Evolutionary conservation across 805 yeast species (phyloP).

Genomic region (Lipomyces starkeyi): DNA sequence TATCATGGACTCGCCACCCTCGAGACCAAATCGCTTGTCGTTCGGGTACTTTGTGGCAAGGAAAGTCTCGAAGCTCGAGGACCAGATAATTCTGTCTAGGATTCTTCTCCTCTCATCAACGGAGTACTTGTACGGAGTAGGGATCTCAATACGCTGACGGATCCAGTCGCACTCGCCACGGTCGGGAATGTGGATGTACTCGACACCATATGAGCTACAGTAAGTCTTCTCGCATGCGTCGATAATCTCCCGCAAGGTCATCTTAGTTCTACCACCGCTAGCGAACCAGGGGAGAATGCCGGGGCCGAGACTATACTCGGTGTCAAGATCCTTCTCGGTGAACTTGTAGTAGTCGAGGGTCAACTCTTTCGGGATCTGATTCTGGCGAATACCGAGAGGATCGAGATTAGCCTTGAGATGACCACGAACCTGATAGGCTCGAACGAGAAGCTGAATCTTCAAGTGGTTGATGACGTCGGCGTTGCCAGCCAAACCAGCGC

Average conservation of each 20-base stretch:
- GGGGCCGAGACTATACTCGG: constrained; percentile 89
- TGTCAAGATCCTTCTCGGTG: constrained; percentile 81
- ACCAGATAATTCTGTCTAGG: constrained; percentile 95
- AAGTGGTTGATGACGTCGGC: constrained; percentile 83
- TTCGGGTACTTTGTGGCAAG: constrained; percentile 95
- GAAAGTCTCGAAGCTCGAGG: constrained; percentile 91
- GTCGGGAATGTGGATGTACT: constrained; percentile 95
- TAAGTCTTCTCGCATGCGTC: constrained; percentile 79
- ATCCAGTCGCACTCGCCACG: constrained; percentile 98
- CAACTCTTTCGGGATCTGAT: constrained; percentile 83
- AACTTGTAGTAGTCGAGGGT: constrained; percentile 92
- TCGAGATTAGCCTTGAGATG: constrained; percentile 94
- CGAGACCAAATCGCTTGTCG: constrained; percentile 92
- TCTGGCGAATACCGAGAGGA: constrained; percentile 91
- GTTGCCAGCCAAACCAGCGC: constrained; percentile 50
- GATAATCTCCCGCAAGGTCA: constrained; percentile 81
- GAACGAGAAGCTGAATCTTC: constrained; percentile 93
- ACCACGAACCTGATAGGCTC: constrained; percentile 99
- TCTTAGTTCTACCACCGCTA: constrained; percentile 60
- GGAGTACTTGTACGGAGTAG: constrained; percentile 79
- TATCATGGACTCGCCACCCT: constrained; percentile 95
- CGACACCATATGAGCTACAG: constrained; percentile 89
- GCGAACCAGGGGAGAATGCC: constrained; percentile 96
- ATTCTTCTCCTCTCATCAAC: constrained; percentile 94
- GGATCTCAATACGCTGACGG: constrained; percentile 94